These are phyloP conservation scores for Blastobotrys proliferans DNA, from an alignment of 1,139 yeast genomes.

Conservation along the genomic window DNA sequence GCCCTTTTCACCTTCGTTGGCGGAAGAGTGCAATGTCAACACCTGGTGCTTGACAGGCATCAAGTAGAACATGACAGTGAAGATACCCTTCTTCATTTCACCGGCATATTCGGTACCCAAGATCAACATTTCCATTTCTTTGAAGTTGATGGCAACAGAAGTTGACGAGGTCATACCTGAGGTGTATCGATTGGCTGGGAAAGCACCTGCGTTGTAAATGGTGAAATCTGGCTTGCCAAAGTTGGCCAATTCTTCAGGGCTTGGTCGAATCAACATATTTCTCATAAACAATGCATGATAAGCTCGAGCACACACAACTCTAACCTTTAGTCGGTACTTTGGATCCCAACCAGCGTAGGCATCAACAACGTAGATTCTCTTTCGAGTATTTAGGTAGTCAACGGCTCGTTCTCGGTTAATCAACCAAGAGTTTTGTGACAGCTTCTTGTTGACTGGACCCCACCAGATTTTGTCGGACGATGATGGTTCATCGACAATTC, in stretches of 20 bases:
- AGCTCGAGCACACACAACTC: slow-evolving; percentile 97
- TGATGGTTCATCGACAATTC: slow-evolving; percentile 92
- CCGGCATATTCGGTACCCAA: slow-evolving; percentile 99
- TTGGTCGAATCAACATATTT: slow-evolving; percentile 95
- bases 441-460: slow-evolving; percentile 98
- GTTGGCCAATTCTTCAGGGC: slow-evolving; percentile 78
- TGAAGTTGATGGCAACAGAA: slow-evolving; percentile 93
- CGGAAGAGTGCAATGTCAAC: slow-evolving; percentile 91
- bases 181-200: slow-evolving; percentile 96
- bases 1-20: slow-evolving; percentile 81
- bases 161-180: slow-evolving; percentile 97
- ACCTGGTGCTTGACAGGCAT: slow-evolving; percentile 95
- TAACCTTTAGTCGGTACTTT: slow-evolving; percentile 91
- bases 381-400: slow-evolving; percentile 94
- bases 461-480: slow-evolving; percentile 90
- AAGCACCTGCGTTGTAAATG: slow-evolving; percentile 97
- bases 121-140: slow-evolving; percentile 98
- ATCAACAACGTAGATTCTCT: slow-evolving; percentile 89
- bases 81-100: slow-evolving; percentile 99
- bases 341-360: slow-evolving; percentile 99
- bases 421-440: slow-evolving; percentile 91
- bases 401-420: slow-evolving; percentile 95
- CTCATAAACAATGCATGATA: slow-evolving; percentile 98
- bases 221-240: slow-evolving; percentile 99
- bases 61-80: slow-evolving; percentile 97